A percentile compares a stretch with the other conserved stretches of the same genome.
Evolutionary conservation across 352 stramenopile genomes (phyloP).

Genomic region (Globisporangium abappressorium): DNA sequence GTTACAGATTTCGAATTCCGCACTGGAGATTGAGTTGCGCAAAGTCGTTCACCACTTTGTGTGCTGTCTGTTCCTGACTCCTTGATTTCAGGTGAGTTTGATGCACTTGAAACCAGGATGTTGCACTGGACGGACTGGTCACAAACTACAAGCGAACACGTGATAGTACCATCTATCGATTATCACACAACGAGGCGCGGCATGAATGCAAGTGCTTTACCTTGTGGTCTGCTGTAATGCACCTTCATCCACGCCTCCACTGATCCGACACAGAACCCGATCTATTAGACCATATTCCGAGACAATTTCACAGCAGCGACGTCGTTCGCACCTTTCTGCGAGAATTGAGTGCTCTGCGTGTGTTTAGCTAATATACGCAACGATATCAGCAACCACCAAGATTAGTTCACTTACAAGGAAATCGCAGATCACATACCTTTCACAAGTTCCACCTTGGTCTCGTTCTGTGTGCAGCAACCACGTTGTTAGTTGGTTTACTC

Average conservation of each 20-base stretch:
- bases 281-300: background rate
- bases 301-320: background rate
- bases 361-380: conserved; percentile 1
- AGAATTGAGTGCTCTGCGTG: conserved; percentile 13
- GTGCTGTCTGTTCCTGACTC: background rate
- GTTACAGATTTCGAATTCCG: conserved; percentile 4
- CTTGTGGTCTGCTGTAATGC: conserved; percentile 5
- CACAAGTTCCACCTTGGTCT: conserved; percentile 49
- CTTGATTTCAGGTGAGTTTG: background rate
- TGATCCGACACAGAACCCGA: background rate
- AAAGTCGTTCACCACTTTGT: background rate
- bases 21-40: background rate
- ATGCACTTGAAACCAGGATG: background rate
- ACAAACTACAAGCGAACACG: conserved; percentile 10
- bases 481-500: background rate
- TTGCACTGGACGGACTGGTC: conserved; percentile 18
- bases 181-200: background rate
- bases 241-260: conserved; percentile 4
- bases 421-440: conserved; percentile 23
- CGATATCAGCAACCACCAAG: background rate
- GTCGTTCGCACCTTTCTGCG: conserved; percentile 8
- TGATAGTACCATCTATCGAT: background rate
- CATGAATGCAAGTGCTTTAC: conserved; percentile 1
- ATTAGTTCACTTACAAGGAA: background rate
- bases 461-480: conserved; percentile 32